Base-by-base conservation (phyloP, 495 filamentous ascomycete genomes). In the Cryomyces minteri region DNA sequence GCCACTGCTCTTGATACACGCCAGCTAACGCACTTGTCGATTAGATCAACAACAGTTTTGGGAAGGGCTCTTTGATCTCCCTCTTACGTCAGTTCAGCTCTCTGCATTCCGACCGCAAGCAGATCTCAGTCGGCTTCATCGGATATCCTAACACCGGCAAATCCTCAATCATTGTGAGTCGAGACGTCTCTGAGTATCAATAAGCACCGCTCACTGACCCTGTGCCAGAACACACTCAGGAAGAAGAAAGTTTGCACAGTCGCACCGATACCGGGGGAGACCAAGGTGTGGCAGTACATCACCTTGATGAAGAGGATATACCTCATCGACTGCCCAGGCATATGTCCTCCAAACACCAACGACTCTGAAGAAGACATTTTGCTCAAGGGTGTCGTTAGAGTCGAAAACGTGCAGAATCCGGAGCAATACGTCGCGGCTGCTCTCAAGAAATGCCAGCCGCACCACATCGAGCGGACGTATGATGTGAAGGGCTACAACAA, bases 231-330 rank as follows among this genome's bases (percentile, higher is more conserved):
- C 51, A 63, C 62, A 0, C 51, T 66, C 4, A 76, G 84, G 14
- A 83, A 80, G 57, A 96, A 96, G 68, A 84, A 88, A 50, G 87
- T 94, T 32, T 82, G 86, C 62, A 90, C 73, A 4, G 86, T 94
- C 5, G 90, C 90, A n/a, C 90, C 90, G 11, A 88, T 96, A 48
- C 88, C 90, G 6, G 88, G 88, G 7, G 82, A 87, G 61, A 96
- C 88, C 47, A 98, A 94, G 65, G 80, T 95, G 9, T 96, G 87
- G 87, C 87, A 98, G 60, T 96, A 94, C 51, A 82, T 98, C 47
- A 95, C 88, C 0, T 62, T 98, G 44, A 96, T 94, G 87, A 88
- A 86, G 61, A 70, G 92, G 43, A 95, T 98, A 39, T 96, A 94
- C 58, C 69, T 98, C 44, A 95, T 96, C 52, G 90, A 96, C 56